These are phyloP conservation scores for Colletotrichum higginsianum DNA, from an alignment of 2,329 filamentous ascomycete genomes.

Conservation along the genomic window DNA sequence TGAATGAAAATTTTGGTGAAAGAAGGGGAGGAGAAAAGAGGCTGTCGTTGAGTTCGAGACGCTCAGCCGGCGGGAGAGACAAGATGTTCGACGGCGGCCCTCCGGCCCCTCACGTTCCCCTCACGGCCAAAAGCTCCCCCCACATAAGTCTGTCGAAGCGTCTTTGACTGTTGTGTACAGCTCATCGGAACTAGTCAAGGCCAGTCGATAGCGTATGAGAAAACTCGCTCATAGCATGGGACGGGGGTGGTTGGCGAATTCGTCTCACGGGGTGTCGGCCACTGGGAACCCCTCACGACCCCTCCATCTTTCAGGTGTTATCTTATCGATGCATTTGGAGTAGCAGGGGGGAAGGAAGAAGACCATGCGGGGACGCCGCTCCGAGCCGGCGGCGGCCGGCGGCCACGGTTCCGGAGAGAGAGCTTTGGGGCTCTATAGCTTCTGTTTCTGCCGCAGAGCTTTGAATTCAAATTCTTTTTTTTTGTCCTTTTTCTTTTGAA, in stretches of 20 bases:
- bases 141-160: not conserved
- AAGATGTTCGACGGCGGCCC: conserved; percentile 19
- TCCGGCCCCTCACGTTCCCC: conserved; percentile 9
- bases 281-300: conserved; percentile 9
- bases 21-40: not conserved
- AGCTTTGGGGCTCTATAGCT: not conserved
- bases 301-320: conserved; percentile 13
- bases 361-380: conserved; percentile 15
- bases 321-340: conserved; percentile 13
- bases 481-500: too few species aligned
- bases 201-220: not conserved
- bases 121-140: not conserved
- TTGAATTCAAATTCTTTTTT: not conserved
- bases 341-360: not conserved
- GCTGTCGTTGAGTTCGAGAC: conserved; percentile 1
- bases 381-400: conserved; percentile 40
- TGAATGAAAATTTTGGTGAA: not conserved
- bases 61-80: conserved; percentile 22
- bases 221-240: conserved; percentile 6
- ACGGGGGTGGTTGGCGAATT: not conserved
- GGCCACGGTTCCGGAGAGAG: conserved; percentile 7
- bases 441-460: not conserved
- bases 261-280: conserved; percentile 1
- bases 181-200: not conserved
- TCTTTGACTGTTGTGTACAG: too few species aligned